Evolutionary conservation across 129 eudicot species (phyloP).

Genomic region (Helianthus tuberosus): DNA sequence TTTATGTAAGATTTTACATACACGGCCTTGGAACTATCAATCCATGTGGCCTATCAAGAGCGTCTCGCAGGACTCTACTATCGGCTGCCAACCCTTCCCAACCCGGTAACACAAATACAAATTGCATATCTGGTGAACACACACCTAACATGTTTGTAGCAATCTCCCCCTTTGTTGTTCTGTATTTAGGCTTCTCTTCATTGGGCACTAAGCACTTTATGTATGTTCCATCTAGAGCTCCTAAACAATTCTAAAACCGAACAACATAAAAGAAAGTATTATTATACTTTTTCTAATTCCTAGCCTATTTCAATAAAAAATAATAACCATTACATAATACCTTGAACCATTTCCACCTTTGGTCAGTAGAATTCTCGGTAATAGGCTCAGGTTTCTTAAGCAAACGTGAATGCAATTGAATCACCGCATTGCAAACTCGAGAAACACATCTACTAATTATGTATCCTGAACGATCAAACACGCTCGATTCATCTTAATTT

Average conservation of each 20-base stretch:
- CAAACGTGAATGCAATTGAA: neutral
- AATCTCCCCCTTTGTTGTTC: neutral
- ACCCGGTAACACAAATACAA: neutral
- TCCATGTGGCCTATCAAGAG: neutral
- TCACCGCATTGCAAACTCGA: neutral
- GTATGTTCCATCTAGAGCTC: conserved; percentile 8
- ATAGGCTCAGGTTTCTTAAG: neutral
- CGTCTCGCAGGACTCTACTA: neutral
- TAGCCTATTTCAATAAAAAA: no score
- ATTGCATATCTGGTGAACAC: neutral
- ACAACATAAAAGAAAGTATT: neutral
- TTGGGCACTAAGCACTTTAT: neutral
- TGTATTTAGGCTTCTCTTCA: neutral
- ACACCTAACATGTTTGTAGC: conserved; percentile 4
- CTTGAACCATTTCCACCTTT: neutral
- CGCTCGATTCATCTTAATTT: no score
- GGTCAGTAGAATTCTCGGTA: neutral
- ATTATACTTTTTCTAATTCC: neutral
- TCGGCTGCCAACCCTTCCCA: neutral
- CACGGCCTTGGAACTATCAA: neutral
- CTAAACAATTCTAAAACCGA: neutral
- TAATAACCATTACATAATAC: no score
- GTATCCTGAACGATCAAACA: no score
- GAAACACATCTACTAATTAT: neutral
- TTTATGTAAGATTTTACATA: no score